phyloP scores from a whole-genome alignment of 306 rosid species.

The Cyclanthera cordifolia region DNA sequence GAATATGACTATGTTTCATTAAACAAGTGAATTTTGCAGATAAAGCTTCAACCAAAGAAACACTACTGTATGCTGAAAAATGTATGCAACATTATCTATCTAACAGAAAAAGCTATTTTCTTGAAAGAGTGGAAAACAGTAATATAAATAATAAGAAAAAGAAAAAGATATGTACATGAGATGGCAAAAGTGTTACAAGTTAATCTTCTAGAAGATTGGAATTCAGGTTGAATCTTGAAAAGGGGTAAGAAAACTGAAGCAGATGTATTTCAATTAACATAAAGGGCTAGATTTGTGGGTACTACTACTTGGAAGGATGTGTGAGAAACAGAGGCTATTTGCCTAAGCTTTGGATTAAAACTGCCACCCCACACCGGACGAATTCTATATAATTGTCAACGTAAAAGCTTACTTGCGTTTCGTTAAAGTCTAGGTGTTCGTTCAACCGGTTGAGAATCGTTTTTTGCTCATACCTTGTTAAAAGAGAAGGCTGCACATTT shows the following conservation, averaged over 20 bases:
- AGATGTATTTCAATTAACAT: neutral
- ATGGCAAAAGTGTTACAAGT: too few species aligned
- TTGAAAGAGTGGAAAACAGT: too few species aligned
- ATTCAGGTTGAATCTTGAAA: neutral
- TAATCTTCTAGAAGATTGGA: too few species aligned
- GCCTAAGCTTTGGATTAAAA: neutral
- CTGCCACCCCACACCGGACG: neutral
- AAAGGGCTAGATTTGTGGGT: neutral
- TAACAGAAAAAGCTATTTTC: too few species aligned
- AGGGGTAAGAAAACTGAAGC: neutral
- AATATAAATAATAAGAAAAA: too few species aligned
- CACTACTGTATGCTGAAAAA: too few species aligned
- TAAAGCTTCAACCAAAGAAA: too few species aligned
- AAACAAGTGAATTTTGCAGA: too few species aligned
- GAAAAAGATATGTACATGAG: too few species aligned
- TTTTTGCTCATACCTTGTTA: neutral
- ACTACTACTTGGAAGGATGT: neutral
- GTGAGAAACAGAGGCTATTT: conserved; percentile 2
- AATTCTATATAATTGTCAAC: neutral
- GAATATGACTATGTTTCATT: too few species aligned
- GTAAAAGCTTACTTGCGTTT: neutral
- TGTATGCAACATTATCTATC: too few species aligned
- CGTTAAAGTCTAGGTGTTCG: neutral
- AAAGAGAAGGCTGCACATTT: neutral
- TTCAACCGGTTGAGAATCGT: neutral